A percentile compares a stretch with the other conserved stretches of the same genome.
phyloP scores from a whole-genome alignment of 345 rosid species.

The Arabidopsis arenosa region DNA sequence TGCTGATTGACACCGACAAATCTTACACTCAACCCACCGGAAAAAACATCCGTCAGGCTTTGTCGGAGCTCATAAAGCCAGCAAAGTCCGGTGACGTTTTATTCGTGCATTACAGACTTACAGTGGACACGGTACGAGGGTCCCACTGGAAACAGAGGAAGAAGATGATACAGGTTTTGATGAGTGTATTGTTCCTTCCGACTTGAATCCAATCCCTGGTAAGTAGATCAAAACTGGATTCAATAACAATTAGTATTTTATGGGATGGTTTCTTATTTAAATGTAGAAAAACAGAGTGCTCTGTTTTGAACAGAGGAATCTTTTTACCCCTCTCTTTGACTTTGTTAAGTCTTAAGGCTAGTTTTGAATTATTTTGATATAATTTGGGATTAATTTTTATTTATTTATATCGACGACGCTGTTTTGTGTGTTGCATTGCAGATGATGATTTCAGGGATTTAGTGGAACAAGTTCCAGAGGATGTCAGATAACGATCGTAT shows the following conservation, averaged over 20 bases:
- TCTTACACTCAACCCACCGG: constrained; percentile 76
- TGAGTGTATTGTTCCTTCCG: constrained; percentile 55
- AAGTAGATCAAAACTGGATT: not conserved
- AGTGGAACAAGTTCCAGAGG: constrained; percentile 39
- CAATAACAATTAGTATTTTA: not conserved
- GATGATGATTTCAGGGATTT: constrained; percentile 43
- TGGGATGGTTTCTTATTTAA: not conserved
- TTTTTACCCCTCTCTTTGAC: not conserved
- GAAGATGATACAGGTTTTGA: constrained; percentile 94
- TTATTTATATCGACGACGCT: not conserved
- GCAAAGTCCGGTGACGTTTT: constrained; percentile 68
- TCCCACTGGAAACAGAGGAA: constrained; percentile 92
- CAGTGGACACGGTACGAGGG: constrained; percentile 94
- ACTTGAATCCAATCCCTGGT: constrained; percentile 43
- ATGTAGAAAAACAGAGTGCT: not conserved
- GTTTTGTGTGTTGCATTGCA: constrained; percentile 17
- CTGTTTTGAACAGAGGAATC: not conserved
- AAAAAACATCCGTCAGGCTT: constrained; percentile 68
- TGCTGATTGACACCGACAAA: constrained; percentile 74
- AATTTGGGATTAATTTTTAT: not conserved
- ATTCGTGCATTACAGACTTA: constrained; percentile 83
- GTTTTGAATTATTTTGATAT: not conserved
- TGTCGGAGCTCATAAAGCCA: constrained; percentile 55
- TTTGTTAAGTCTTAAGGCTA: not conserved
- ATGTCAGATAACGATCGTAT: constrained; percentile 33